Evolutionary conservation across 2,329 filamentous ascomycete species (phyloP), one percentile per base, ranked within the genome.

Genomic region (Stemphylium beticola): DNA sequence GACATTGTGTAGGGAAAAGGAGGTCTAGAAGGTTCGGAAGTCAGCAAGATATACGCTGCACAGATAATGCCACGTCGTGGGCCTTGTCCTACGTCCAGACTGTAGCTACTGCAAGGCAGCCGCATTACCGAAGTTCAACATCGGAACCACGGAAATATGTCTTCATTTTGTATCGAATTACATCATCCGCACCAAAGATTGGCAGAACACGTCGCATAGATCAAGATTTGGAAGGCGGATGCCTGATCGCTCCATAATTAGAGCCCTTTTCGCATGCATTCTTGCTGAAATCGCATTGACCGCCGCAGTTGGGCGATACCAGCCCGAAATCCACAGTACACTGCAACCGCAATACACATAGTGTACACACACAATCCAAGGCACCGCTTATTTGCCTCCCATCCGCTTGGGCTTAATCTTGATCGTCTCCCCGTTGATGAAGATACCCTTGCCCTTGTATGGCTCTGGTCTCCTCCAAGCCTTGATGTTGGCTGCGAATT

Each of bases 381-480:
- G 10, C 10, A 20, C 18, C 45, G 12, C 45, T 66, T 63, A 82
- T 66, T 81, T 82, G 67, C 52, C 52, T 15, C 52, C 52, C 11
- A 81, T 81, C 74, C 81, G 81, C 89, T 97, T 99, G 71, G 91
- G 89, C 88, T 99, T 99, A 78, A 99, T 77, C 84, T 90, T 96
- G 80, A 99, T 97, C 26, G 92, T 97, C 83, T 99, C 92, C 61
- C 93, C 92, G 72, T 98, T 96, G 68, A 99, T 88, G 75, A 98
- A 99, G 67, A 99, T 96, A 68, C 95, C 95, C 86, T 99, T 98
- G 65, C 95, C 95, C 86, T 99, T 99, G 79, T 99, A 99, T 62
- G 95, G 95, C 80, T 99, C 95, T 26, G 95, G 95, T 62, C 85
- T 85, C 73, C 95, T 88, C 93, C 93, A 98, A 77, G 82, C 85